Base-by-base conservation (phyloP, 2,329 filamentous ascomycete species). In the Colletotrichum euphorbiae region DNA sequence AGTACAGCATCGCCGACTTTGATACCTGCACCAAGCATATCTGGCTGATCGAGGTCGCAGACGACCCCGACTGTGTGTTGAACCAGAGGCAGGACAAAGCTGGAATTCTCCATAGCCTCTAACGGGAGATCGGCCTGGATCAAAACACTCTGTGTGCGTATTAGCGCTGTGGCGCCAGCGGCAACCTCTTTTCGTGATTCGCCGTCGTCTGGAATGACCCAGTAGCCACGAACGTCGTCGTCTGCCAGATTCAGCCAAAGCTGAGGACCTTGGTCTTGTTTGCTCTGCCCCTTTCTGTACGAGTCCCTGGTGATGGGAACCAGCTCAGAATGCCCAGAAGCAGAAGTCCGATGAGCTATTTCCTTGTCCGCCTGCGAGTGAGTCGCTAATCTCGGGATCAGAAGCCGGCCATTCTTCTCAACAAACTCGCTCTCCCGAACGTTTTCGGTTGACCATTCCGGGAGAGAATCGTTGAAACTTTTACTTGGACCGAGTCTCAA, bases 371-470 rank as follows among this genome's bases (percentile, higher is more conserved):
- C 15, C 15, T 59, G 43, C 6, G 28, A 2, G 31, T 59, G 43
- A 4, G 56, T 13, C 24, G 50, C 11, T 8, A 50, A 8, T 17
- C 43, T 50, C 11, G 56, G 56, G 6, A 59, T 59, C 17, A 59
- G 21, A 5, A 59, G 42, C 21, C 56, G 42, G 5, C 56, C 56
- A 17, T 24, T n/a, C 8, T 11, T 2, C 45, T 59, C 56, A 13
- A 13, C 36, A 38, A 33, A 36, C 43, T 59, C 56, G 45, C 17
- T 48, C 13, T 59, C 56, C n/a, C n/a, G 12, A n/a, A n/a, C 15
- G 3, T 5, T 4, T 6, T 43, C 40, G 7, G 40, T 13, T n/a
- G 7, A 13, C 40, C 12, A 8, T n/a, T n/a, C n/a, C n/a, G n/a
- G n/a, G n/a, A n/a, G n/a, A n/a, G n/a, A n/a, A n/a, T n/a, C n/a